A percentile compares a stretch with the other conserved stretches of the same genome.
phyloP scores from a whole-genome alignment of 164 flowering plant genomes.

The Kingdonia uniflora region DNA sequence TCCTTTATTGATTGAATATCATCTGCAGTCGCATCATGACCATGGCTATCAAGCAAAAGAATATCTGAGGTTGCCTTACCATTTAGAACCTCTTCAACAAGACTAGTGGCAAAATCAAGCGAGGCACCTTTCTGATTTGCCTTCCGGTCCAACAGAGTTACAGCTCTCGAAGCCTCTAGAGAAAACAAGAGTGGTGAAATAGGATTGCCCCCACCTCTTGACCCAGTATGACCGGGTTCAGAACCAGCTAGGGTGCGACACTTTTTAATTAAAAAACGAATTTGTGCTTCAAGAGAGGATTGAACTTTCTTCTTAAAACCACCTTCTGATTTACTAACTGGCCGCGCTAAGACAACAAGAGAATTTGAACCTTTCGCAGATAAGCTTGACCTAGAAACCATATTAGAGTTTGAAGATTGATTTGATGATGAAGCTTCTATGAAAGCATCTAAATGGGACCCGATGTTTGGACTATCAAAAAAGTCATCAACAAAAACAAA shows the following conservation, averaged over 20 bases:
- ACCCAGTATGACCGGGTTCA: constrained; percentile 47
- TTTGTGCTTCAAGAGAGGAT: constrained; percentile 79
- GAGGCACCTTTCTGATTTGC: constrained; percentile 52
- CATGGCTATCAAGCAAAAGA: constrained; percentile 63
- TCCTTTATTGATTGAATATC: constrained; percentile 63
- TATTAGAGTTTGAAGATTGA: constrained; percentile 33
- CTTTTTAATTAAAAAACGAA: constrained; percentile 77
- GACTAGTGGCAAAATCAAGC: constrained; percentile 52
- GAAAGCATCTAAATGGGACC: constrained; percentile 33
- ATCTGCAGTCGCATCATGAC: constrained; percentile 43
- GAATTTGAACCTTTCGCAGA: constrained; percentile 58
- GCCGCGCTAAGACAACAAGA: constrained; percentile 78
- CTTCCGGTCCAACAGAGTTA: constrained; percentile 49
- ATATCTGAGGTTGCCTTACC: constrained; percentile 57
- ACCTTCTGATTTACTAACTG: constrained; percentile 58
- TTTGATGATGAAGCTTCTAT: constrained; percentile 30
- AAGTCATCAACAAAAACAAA: constrained; percentile 84
- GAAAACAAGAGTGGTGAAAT: constrained; percentile 58
- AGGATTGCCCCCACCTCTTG: constrained; percentile 43
- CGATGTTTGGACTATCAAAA: constrained; percentile 26
- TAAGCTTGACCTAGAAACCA: constrained; percentile 33
- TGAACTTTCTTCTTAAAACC: constrained; percentile 63
- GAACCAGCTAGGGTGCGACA: constrained; percentile 54
- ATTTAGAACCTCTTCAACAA: constrained; percentile 62
- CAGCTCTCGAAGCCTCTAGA: constrained; percentile 75